Base-by-base conservation (phyloP, 257 asterid genomes). In the Solanum acaule region DNA sequence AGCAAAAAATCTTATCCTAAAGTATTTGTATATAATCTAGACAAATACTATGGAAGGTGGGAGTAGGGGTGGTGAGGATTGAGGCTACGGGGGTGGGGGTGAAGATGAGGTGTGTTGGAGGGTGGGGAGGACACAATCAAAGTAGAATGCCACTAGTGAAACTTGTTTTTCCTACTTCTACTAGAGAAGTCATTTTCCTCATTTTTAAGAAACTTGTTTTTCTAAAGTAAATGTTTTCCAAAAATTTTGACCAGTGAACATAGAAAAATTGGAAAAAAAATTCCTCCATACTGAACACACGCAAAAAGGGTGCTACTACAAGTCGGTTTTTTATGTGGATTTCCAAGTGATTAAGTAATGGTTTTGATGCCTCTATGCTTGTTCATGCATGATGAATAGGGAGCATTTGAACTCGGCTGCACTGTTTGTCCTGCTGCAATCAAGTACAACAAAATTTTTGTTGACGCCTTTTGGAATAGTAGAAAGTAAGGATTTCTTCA, bases 381-480 rank as follows among this genome's bases (percentile, higher is more conserved):
- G 42, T 42, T 42, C 84, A 13, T 42, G 84, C 59, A 20, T 92
- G 91, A 88, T 91, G 84, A 63, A 87, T 90, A 96, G 99, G 99
- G 99, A 90, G 96, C 98, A 89, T 97, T 97, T 91, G 99, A 97
- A 91, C 98, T 97, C 73, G 96, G 92, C 86, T 91, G 94, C 94
- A 97, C 99, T 40, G 99, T 95, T 44, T 96, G 99, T 91, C 99
- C 99, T 63, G 89, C 95, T 63, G 99, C 99, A 88, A 94, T 96
- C 93, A 97, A 96, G 92, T 95, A 95, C 91, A 96, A 97, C 97
- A 96, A 96, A 93, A 93, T 96, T 82, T 96, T 97, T 90, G 99
- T 97, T 40, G 99, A 96, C 68, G 99, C 99, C 90, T 97, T 97
- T 88, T 96, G 99, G 99, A 97, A 97, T 93, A 97, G 99, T 92